phyloP scores from a whole-genome alignment of 2,329 filamentous ascomycete species.

The Pestalotiopsis sp. region DNA sequence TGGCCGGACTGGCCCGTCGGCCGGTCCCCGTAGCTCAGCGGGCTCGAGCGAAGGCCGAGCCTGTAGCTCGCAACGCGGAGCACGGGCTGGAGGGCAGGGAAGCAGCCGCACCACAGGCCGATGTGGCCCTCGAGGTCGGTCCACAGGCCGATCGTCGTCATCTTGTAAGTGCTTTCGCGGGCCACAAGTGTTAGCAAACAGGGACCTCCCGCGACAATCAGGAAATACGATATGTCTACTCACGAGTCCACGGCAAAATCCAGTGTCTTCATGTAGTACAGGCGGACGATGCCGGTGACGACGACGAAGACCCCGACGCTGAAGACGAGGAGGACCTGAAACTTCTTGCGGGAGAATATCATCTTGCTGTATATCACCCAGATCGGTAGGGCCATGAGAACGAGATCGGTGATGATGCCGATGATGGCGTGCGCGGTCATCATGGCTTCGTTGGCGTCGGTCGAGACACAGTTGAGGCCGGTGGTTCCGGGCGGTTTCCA shows the following conservation, averaged over 20 bases:
- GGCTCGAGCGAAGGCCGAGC: neutral
- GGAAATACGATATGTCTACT: neutral
- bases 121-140: constrained; percentile 41
- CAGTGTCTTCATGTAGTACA: constrained; percentile 32
- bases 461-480: neutral
- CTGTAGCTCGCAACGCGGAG: neutral
- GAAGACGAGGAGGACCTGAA: constrained; percentile 38
- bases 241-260: constrained; percentile 27
- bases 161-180: constrained; percentile 32
- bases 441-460: neutral
- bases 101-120: constrained; percentile 42
- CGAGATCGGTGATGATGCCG: constrained; percentile 29
- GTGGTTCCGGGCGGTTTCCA: neutral
- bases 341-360: constrained; percentile 31
- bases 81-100: constrained; percentile 17
- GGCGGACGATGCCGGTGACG: constrained; percentile 37
- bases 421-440: neutral
- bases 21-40: neutral
- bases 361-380: constrained; percentile 37
- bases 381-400: constrained; percentile 35
- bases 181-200: neutral
- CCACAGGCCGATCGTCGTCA: constrained; percentile 35
- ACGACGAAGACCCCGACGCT: constrained; percentile 37
- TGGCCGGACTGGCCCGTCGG: neutral
- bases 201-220: neutral